These are phyloP conservation scores for Crithidia thermophila DNA, from an alignment of 208 protist species.

Conservation along the genomic window DNA sequence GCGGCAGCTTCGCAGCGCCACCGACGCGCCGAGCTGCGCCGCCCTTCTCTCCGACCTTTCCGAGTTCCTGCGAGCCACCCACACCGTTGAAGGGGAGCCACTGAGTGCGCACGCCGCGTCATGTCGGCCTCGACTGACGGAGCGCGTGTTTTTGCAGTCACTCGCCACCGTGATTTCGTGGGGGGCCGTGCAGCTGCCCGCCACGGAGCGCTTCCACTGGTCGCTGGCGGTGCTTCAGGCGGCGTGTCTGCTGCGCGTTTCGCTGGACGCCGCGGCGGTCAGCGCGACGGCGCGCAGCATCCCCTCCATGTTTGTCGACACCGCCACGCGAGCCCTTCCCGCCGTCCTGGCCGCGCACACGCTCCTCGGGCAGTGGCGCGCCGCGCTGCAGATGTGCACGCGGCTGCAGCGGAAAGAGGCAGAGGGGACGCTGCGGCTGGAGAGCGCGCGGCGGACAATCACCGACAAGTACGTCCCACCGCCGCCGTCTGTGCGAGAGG, in stretches of 20 bases:
- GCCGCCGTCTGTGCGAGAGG: slow-evolving; percentile 19
- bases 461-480: slow-evolving; percentile 10
- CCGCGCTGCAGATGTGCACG: slow-evolving; percentile 25
- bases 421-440: slow-evolving; percentile 1
- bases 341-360: slow-evolving; percentile 21
- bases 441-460: not conserved
- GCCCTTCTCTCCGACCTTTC: slow-evolving; percentile 21
- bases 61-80: slow-evolving; percentile 16
- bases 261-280: slow-evolving; percentile 23
- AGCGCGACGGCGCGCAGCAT: slow-evolving; percentile 6
- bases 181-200: slow-evolving; percentile 28
- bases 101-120: not conserved
- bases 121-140: slow-evolving; percentile 15
- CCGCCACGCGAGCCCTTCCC: slow-evolving; percentile 12
- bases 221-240: slow-evolving; percentile 34
- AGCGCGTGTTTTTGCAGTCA: slow-evolving; percentile 17
- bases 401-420: slow-evolving; percentile 26
- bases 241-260: slow-evolving; percentile 17
- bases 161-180: slow-evolving; percentile 22
- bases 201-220: slow-evolving; percentile 30
- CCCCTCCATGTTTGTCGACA: slow-evolving; percentile 20
- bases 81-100: slow-evolving; percentile 22
- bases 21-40: slow-evolving; percentile 15
- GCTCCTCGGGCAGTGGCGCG: slow-evolving; percentile 36
- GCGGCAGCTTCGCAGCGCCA: not conserved